These are phyloP conservation scores for Arabidopsis suecica DNA, from an alignment of 345 rosid genomes.

Conservation along the genomic window DNA sequence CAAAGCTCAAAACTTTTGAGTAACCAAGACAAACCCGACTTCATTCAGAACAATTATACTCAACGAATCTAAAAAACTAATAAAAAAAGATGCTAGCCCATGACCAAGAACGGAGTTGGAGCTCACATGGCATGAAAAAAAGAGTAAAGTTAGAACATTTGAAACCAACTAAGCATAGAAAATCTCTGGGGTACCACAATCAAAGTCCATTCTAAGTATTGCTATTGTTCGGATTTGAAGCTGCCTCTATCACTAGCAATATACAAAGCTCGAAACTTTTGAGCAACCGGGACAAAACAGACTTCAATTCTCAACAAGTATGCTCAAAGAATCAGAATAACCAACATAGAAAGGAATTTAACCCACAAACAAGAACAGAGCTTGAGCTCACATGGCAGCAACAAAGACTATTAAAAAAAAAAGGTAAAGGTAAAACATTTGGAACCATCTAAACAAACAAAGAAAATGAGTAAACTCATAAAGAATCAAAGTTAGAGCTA, in stretches of 20 bases:
- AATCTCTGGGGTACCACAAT: neutral
- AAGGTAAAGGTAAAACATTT: neutral
- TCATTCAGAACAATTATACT: conserved; percentile 18
- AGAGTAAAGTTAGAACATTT: neutral
- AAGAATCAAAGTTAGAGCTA: conserved; percentile 1
- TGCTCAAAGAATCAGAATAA: conserved; percentile 8
- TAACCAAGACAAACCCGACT: neutral
- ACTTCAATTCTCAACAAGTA: conserved; percentile 25
- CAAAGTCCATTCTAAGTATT: neutral
- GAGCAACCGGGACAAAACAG: neutral
- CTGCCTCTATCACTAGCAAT: conserved; percentile 5
- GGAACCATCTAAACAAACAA: conserved; percentile 18
- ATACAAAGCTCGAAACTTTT: conserved; percentile 27
- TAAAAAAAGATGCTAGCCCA: neutral
- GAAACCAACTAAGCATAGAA: conserved; percentile 1
- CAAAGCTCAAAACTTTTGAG: conserved; percentile 20
- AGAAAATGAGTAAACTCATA: neutral
- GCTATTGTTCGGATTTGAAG: neutral
- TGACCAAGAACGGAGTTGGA: conserved; percentile 20
- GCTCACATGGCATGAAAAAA: conserved; percentile 12
- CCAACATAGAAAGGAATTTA: neutral
- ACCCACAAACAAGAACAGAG: conserved; percentile 23
- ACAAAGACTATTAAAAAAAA: neutral
- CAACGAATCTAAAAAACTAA: neutral
- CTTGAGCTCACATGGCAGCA: conserved; percentile 20